phyloP scores from a whole-genome alignment of 768 basidiomycete species.

The Amanita phalloides region DNA sequence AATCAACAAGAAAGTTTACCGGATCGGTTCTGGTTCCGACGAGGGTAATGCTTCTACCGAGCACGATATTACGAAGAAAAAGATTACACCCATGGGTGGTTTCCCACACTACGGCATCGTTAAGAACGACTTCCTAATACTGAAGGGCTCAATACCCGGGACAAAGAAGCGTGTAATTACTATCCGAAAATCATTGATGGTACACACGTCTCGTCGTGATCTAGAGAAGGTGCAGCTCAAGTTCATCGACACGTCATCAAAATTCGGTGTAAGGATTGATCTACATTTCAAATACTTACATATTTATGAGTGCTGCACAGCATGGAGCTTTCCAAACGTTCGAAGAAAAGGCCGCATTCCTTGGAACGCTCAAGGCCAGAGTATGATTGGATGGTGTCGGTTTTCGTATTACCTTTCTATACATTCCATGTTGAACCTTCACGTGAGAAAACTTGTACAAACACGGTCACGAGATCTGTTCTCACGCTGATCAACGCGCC shows the following conservation, averaged over 20 bases:
- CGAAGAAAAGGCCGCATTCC: constrained; percentile 93
- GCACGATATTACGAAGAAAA: constrained; percentile 87
- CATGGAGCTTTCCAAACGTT: constrained; percentile 96
- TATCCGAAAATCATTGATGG: constrained; percentile 93
- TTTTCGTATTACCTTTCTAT: constrained; percentile 25
- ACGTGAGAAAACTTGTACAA: constrained; percentile 4
- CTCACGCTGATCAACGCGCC: background rate
- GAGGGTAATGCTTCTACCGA: constrained; percentile 87
- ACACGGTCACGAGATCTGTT: background rate
- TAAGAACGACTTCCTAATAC: constrained; percentile 96
- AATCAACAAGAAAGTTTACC: constrained; percentile 99
- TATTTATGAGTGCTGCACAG: constrained; percentile 24
- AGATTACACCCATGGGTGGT: constrained; percentile 95
- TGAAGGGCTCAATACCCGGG: constrained; percentile 93
- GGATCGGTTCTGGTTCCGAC: constrained; percentile 74
- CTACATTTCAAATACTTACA: background rate
- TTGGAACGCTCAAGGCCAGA: constrained; percentile 83
- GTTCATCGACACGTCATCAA: constrained; percentile 97
- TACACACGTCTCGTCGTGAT: constrained; percentile 90
- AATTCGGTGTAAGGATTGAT: constrained; percentile 71
- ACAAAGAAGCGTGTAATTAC: constrained; percentile 98
- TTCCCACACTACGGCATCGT: constrained; percentile 99
- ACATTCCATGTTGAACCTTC: constrained; percentile 21
- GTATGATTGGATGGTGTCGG: constrained; percentile 41
- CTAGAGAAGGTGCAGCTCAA: constrained; percentile 98